A percentile compares a stretch with the other conserved stretches of the same genome.
These are phyloP conservation scores for Allium cepa DNA, from an alignment of 106 monocot genomes.

Conservation along the genomic window DNA sequence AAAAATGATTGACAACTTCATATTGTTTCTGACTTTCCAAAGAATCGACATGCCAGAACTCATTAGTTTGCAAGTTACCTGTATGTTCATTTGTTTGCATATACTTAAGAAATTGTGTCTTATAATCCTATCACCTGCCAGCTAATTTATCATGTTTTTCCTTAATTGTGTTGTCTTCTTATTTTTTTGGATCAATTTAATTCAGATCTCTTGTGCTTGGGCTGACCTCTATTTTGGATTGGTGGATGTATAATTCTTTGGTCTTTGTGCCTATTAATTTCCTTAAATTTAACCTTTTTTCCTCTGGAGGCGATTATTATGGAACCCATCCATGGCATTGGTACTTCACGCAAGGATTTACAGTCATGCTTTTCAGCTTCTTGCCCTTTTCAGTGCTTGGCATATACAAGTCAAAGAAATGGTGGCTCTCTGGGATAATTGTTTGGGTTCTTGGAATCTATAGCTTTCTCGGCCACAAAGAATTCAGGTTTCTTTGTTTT, in stretches of 20 bases:
- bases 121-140: background rate
- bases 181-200: slow-evolving; percentile 7
- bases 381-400: slow-evolving; percentile 69
- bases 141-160: background rate
- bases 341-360: slow-evolving; percentile 94
- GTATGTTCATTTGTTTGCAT: background rate
- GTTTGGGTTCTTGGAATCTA: slow-evolving; percentile 80
- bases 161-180: slow-evolving; percentile 3
- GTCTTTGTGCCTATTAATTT: slow-evolving; percentile 91
- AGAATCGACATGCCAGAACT: too few species aligned
- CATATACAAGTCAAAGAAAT: slow-evolving; percentile 69
- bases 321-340: slow-evolving; percentile 95
- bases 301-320: slow-evolving; percentile 93
- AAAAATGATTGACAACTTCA: too few species aligned
- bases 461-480: slow-evolving; percentile 93
- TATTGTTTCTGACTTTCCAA: too few species aligned
- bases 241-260: slow-evolving; percentile 81
- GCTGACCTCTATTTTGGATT: slow-evolving; percentile 43
- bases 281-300: slow-evolving; percentile 91
- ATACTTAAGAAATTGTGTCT: background rate
- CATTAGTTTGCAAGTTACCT: too few species aligned
- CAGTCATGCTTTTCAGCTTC: slow-evolving; percentile 79
- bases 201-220: slow-evolving; percentile 49
- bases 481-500: slow-evolving; percentile 68
- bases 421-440: slow-evolving; percentile 79